phyloP scores from a whole-genome alignment of 441 rosid genomes.

The Erodium trifolium region DNA sequence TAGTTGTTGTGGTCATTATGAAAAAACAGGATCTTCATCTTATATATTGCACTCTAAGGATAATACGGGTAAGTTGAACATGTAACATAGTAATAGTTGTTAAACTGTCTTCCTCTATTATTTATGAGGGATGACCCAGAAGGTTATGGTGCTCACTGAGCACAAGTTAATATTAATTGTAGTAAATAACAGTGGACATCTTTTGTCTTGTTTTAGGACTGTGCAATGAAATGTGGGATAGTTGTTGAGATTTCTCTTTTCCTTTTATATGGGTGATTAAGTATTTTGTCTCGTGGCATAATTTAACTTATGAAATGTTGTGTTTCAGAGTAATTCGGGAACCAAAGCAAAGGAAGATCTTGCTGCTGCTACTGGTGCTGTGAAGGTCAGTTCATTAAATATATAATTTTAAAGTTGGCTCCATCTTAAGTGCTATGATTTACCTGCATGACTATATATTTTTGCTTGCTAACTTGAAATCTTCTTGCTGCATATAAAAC shows the following conservation, averaged over 20 bases:
- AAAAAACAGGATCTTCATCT: neutral
- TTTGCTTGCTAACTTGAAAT: neutral
- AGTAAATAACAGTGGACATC: neutral
- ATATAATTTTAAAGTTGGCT: constrained; percentile 7
- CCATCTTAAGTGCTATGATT: neutral
- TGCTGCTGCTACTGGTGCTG: constrained; percentile 95
- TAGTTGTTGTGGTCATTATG: neutral
- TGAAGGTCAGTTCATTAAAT: constrained; percentile 54
- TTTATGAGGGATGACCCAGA: neutral
- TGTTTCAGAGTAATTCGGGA: constrained; percentile 89
- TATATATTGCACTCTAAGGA: neutral
- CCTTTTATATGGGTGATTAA: neutral
- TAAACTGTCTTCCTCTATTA: neutral
- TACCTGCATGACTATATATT: neutral
- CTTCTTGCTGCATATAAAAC: neutral
- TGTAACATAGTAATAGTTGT: neutral
- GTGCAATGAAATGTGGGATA: neutral
- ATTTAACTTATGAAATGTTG: constrained; percentile 15
- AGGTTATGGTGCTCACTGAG: neutral
- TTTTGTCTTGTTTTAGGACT: constrained; percentile 2
- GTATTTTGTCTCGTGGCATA: neutral
- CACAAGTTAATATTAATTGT: neutral
- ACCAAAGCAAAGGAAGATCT: constrained; percentile 99
- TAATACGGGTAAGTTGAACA: neutral
- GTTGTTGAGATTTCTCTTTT: neutral